Evolutionary conservation across 2,329 filamentous ascomycete species (phyloP).

Genomic region (Cyanodermella asteris): DNA sequence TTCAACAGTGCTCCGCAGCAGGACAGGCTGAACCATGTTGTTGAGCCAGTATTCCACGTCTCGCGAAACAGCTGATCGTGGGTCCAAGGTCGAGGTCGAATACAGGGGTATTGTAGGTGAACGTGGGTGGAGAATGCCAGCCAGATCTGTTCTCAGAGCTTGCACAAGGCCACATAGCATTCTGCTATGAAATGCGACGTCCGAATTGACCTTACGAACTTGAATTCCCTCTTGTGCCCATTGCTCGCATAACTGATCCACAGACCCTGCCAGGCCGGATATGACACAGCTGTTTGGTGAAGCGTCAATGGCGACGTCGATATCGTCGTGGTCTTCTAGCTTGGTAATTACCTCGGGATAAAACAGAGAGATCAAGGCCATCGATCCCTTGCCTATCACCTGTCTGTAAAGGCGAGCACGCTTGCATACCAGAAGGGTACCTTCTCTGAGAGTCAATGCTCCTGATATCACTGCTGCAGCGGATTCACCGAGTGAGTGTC

Average conservation of each 20-base stretch:
- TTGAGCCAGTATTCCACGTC: constrained; percentile 17
- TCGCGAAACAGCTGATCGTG: constrained; percentile 10
- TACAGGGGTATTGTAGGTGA: constrained; percentile 13
- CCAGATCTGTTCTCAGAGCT: constrained; percentile 12
- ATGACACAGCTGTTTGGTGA: constrained; percentile 17
- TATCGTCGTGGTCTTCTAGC: constrained; percentile 9
- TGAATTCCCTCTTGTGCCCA: constrained; percentile 12
- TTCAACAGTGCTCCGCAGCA: constrained; percentile 15
- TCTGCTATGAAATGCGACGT: constrained; percentile 21
- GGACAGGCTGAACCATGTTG: constrained; percentile 20
- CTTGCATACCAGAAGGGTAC: constrained; percentile 15
- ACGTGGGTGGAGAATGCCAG: constrained; percentile 9
- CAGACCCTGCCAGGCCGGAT: constrained; percentile 10
- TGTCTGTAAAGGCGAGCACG: constrained; percentile 14
- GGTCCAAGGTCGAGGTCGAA: constrained; percentile 14
- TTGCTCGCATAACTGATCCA: constrained; percentile 9
- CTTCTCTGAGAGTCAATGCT: constrained; percentile 15
- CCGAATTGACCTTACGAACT: constrained; percentile 16
- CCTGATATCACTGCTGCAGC: constrained; percentile 18
- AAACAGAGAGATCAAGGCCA: constrained; percentile 15
- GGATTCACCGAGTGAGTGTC: constrained; percentile 22
- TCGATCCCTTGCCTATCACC: constrained; percentile 13
- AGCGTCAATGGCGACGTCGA: constrained; percentile 16
- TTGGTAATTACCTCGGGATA: constrained; percentile 11
- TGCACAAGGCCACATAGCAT: constrained; percentile 14